Conservation (phyloP, 805 yeast genomes). For the Hanseniaspora nectarophila region DNA sequence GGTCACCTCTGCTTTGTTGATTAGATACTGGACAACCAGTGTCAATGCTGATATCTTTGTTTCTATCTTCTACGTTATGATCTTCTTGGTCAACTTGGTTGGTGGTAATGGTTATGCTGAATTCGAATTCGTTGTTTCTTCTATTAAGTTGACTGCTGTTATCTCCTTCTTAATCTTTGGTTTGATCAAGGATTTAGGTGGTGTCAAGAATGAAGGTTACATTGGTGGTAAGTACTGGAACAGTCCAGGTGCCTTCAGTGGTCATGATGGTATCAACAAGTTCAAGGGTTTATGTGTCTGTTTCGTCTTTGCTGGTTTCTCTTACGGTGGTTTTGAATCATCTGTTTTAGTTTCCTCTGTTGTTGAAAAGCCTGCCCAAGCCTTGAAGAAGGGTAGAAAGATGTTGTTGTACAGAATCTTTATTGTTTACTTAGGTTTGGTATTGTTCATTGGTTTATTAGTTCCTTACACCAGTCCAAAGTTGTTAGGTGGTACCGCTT, state of each 20-base stretch:
- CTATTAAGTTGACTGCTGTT: conserved; percentile 47
- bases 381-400: conserved; percentile 41
- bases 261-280: conserved; percentile 30
- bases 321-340: conserved; percentile 51
- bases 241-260: conserved; percentile 42
- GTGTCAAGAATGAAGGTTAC: conserved; percentile 40
- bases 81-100: conserved; percentile 39
- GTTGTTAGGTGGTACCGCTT: conserved; percentile 29
- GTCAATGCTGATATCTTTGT: conserved; percentile 48
- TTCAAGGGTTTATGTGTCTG: conserved; percentile 45
- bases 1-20: conserved; percentile 48
- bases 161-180: conserved; percentile 51
- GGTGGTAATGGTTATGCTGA: conserved; percentile 56
- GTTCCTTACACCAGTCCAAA: conserved; percentile 40
- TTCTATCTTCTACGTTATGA: conserved; percentile 40
- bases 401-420: conserved; percentile 45
- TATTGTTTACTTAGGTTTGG: conserved; percentile 41
- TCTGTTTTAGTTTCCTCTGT: conserved; percentile 41
- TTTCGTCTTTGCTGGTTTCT: conserved; percentile 49
- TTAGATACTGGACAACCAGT: conserved; percentile 40
- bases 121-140: conserved; percentile 51
- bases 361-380: conserved; percentile 36
- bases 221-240: conserved; percentile 43
- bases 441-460: conserved; percentile 45
- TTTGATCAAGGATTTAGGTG: conserved; percentile 43